Evolutionary conservation across 1,139 yeast genomes (phyloP).

Genomic region (Ogataea hybrid): DNA sequence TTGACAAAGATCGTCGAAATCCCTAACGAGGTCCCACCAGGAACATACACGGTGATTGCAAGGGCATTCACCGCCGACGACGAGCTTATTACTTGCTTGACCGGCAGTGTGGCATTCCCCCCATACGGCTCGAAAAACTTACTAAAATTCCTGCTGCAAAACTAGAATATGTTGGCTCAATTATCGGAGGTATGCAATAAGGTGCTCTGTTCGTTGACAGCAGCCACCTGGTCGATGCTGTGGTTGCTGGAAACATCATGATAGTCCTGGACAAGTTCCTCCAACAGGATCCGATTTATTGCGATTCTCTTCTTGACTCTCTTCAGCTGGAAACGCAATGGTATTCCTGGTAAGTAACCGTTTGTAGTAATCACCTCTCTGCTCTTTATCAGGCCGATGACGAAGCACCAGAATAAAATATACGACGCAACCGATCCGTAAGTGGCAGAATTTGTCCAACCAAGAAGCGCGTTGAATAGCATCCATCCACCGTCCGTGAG

Average conservation of each 20-base stretch:
- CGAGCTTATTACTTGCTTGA: slow-evolving; percentile 76
- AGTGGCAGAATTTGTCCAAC: slow-evolving; percentile 96
- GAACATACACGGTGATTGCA: slow-evolving; percentile 80
- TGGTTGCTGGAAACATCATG: slow-evolving; percentile 29
- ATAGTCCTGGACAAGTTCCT: slow-evolving; percentile 28
- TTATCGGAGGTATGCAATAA: slow-evolving; percentile 4
- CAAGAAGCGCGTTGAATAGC: slow-evolving; percentile 85
- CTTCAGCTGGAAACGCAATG: slow-evolving; percentile 57
- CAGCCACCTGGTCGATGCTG: slow-evolving; percentile 5
- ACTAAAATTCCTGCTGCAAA: not conserved
- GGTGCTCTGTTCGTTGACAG: slow-evolving; percentile 3
- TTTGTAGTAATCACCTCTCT: slow-evolving; percentile 59
- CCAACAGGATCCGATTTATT: slow-evolving; percentile 22
- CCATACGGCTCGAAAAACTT: slow-evolving; percentile 11
- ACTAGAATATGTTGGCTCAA: slow-evolving; percentile 1
- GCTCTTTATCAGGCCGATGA: slow-evolving; percentile 50
- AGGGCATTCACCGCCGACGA: slow-evolving; percentile 87
- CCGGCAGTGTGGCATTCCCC: slow-evolving; percentile 73
- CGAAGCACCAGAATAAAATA: slow-evolving; percentile 68
- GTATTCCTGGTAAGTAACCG: slow-evolving; percentile 60
- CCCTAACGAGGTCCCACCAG: slow-evolving; percentile 96
- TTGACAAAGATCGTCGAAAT: slow-evolving; percentile 72
- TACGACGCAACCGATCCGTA: slow-evolving; percentile 87
- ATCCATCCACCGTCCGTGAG: slow-evolving; percentile 91
- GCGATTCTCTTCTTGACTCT: slow-evolving; percentile 49